Base-by-base conservation (phyloP, 257 asterid genomes). In the Solanum arcanum region DNA sequence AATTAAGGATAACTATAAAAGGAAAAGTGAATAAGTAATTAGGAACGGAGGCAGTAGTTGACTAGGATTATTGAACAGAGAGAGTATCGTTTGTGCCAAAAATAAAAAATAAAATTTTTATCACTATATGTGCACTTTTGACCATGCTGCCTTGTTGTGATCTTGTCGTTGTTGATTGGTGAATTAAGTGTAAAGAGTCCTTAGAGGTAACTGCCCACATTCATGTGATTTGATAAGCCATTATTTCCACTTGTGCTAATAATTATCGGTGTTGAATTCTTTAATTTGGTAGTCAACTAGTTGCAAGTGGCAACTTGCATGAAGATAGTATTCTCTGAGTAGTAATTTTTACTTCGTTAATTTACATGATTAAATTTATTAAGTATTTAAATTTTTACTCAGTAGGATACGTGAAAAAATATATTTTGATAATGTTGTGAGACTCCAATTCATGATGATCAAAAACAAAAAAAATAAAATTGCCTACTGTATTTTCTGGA, bases 11-110 rank as follows among this genome's bases (percentile, higher is more conserved):
- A 33, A 33, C 6, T 33, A 3, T 33, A 3, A 33, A 33, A 33
- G 35, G 0, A 33, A 33, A 33, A 33, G 35, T 33, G 0, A 0
- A 33, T 0, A 4, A 33, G 0, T 33, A 33, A 33, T 33, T 33
- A 33, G 35, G 5, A 0, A 33, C 35, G 5, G 1, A 33, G 1
- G 1, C 4, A 33, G 5, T 33, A 37, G 7, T 37, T 5, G 7
- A 37, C 7, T 5, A 37, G 7, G 1, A 5, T 37, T 37, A 6
- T 37, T 37, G 39, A 1, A 37, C 7, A 6, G 1, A 5, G 7
- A 37, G 1, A 49, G 0, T 77, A 18, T 33, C 9, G 9, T 72
- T 72, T 33, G 46, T 72, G 46, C 23, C 78, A 69, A 18, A 27
- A 33, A 21, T 29, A 9, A 5, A 62, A 10, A 74, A 21, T 3